These are phyloP conservation scores for Neurospora pannonica DNA, from an alignment of 495 filamentous ascomycete genomes.

Conservation along the genomic window DNA sequence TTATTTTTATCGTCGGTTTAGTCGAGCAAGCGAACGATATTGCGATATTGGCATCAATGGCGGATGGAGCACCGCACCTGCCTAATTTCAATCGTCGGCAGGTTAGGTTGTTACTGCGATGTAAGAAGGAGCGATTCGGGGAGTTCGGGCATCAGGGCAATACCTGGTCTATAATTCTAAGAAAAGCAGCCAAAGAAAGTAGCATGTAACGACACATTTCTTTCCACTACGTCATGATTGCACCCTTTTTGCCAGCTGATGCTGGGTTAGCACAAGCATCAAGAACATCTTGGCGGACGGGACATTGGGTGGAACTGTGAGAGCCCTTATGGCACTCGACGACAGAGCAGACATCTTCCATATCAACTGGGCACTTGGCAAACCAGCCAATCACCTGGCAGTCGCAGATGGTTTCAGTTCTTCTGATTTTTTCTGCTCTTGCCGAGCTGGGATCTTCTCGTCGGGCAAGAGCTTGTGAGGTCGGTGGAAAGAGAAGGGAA, in stretches of 20 bases:
- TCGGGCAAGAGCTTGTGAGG: neutral
- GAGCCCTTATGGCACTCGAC: neutral
- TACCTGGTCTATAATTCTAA: neutral
- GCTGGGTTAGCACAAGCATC: neutral
- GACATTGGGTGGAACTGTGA: neutral
- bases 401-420: neutral
- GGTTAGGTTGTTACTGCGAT: neutral
- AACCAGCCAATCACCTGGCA: neutral
- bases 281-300: neutral
- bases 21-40: neutral
- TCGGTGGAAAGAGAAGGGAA: neutral
- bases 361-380: neutral
- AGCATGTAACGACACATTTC: neutral
- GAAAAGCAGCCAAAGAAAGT: neutral
- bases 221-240: neutral
- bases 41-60: neutral
- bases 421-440: neutral
- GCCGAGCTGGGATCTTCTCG: neutral
- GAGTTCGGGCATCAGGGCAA: neutral
- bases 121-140: neutral
- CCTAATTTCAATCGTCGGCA: neutral
- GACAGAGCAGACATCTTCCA: neutral
- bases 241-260: neutral
- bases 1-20: neutral
- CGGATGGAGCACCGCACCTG: neutral